Evolutionary conservation across 129 eudicot species (phyloP), one percentile per base, ranked within the genome.

Genomic region (Tanacetum coccineum): DNA sequence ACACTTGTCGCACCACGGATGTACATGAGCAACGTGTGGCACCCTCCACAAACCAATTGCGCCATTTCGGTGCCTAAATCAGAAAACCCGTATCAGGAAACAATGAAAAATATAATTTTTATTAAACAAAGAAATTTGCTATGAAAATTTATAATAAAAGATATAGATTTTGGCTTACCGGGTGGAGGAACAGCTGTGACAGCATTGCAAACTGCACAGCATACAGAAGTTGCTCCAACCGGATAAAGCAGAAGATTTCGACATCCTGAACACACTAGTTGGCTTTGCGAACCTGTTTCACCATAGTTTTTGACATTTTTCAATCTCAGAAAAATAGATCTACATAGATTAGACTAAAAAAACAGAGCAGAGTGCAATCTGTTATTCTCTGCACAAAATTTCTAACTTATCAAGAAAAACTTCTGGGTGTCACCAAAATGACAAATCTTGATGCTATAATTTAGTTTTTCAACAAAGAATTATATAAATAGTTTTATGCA

Each of bases 101-200:
- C 55, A 19, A 67, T 22, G 3, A 68, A 6, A 51, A 0, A 25
- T 17, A 8, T 48, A 7, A 4, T 3, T 17, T 28, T 61, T 51
- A 26, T 58, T 30, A 32, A 17, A 52, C 9, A 0, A n/a, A 56
- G 14, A 25, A 59, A 5, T 25, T 64, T 58, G 26, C 0, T 18
- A 45, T 2, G 3, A 10, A 59, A 59, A 13, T 2, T 22, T 4
- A 7, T 3, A 3, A 53, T 21, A 21, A 52, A 10, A 13, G 55
- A 13, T 32, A 70, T 52, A n/a, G 45, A 45, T 63, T 57, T 25
- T 13, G 14, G 62, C 42, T 64, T 74, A 85, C 96, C 96, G 19
- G 96, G 92, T 75, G 96, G 92, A 26, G 96, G 92, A 36, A 76
- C 96, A 67, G 79, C 42, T 13, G 96, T 88, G 76, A 88, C 92